Percentiles rank a stretch among this genome's conserved stretches.
Conservation (phyloP, 495 filamentous ascomycete genomes). For the Daldinia childiae region DNA sequence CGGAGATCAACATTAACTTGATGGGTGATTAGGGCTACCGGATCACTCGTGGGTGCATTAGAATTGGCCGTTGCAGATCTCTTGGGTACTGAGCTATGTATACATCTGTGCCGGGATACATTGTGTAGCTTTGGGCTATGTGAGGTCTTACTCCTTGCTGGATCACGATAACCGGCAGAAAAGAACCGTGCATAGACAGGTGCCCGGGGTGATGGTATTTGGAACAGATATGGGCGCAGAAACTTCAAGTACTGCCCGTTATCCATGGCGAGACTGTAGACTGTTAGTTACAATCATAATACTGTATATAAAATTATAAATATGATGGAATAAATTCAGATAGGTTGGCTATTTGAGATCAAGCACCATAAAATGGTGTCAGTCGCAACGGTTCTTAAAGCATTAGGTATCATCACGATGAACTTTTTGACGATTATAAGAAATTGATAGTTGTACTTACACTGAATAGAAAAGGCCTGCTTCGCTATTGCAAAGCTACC, state of each 20-base stretch:
- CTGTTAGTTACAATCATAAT: slow-evolving; percentile 24
- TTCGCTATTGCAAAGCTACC: slow-evolving; percentile 3
- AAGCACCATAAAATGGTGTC: slow-evolving; percentile 70
- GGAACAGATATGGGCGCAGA: slow-evolving; percentile 62
- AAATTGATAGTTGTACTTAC: slow-evolving; percentile 16
- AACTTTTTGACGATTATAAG: background rate
- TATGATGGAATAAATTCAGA: slow-evolving; percentile 54
- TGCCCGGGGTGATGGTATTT: slow-evolving; percentile 43
- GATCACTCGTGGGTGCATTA: background rate
- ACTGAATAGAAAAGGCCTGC: background rate
- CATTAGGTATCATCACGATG: slow-evolving; percentile 54
- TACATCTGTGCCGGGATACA: background rate
- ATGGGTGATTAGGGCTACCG: slow-evolving; percentile 12
- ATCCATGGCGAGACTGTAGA: slow-evolving; percentile 49
- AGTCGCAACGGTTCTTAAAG: slow-evolving; percentile 94
- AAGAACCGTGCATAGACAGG: slow-evolving; percentile 41
- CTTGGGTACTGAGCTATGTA: slow-evolving; percentile 17
- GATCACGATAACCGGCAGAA: slow-evolving; percentile 18
- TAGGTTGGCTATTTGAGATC: slow-evolving; percentile 65
- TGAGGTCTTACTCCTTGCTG: background rate
- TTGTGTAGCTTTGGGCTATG: background rate
- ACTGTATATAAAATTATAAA: background rate
- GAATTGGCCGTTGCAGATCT: background rate
- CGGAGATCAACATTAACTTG: slow-evolving; percentile 26
- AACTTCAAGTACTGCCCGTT: slow-evolving; percentile 54